Base-by-base conservation (phyloP, 192 early-diverging fungal species). In the Podila epicladia region DNA sequence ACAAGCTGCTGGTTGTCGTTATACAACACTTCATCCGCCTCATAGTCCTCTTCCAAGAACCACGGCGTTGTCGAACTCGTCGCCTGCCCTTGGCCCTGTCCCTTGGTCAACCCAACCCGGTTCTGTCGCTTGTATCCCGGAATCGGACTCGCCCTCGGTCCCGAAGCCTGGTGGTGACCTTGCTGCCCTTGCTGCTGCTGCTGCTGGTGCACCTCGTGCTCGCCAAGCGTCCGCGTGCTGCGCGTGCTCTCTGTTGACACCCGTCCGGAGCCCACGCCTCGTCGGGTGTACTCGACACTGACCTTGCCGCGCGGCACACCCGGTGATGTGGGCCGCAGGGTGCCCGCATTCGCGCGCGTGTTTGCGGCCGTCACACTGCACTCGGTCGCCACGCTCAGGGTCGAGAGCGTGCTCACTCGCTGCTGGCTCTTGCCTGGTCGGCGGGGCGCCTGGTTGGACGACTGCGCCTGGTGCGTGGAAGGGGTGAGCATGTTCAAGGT, bases 1-100 rank as follows among this genome's bases (percentile, higher is more conserved):
- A 85, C 86, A 9, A 92, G 82, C 19, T 69, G 61, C 12, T 88
- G 87, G 33, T 91, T 90, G 71, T 86, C 86, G 72, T 91, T 89
- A 62, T 86, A 86, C 4, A 85, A 74, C 7, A 92, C 79, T 1
- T 88, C 89, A 41, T 90, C 83, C 2, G 72, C 61, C 9, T 70
- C 62, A 50, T 88, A 85, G 48, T 91, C 90, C 53, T 90, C 70
- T 15, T 73, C 82, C 58, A 92, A 79, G 72, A 82, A 92, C 90
- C 89, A 90, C 15, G 70, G 60, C 11, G 38, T 72, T 12, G 63
- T 31, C 11, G 24, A 31, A 24, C 38, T 11, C 4, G 41, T 22
- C 1, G 29, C 4, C 3, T 73, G 71, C 11, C 38, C 58, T 17
- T 71, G 68, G 31, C 35, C 17, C 37, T 65, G 62, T 9, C 7